phyloP scores from a whole-genome alignment of 2,329 filamentous ascomycete genomes.

The Colletotrichum salicis region DNA sequence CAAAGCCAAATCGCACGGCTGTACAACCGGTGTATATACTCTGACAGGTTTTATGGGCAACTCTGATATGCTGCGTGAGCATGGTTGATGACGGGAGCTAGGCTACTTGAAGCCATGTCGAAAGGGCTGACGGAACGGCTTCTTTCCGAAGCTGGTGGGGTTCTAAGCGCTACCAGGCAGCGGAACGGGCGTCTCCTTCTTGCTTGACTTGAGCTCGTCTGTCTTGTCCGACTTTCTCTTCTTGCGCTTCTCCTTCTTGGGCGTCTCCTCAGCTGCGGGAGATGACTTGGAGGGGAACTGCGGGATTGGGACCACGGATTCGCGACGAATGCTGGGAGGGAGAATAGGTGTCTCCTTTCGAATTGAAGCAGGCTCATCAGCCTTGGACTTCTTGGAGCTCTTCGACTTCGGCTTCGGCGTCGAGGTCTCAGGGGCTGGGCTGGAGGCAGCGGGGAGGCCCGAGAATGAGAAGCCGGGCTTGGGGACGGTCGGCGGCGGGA shows the following conservation, averaged over 20 bases:
- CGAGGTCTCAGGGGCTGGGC: conserved; percentile 38
- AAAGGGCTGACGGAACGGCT: neutral
- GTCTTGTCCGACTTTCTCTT: conserved; percentile 28
- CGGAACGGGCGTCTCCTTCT: conserved; percentile 43
- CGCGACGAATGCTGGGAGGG: conserved; percentile 19
- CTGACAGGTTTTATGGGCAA: conserved; percentile 21
- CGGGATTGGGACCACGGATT: conserved; percentile 27
- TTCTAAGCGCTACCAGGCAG: conserved; percentile 11
- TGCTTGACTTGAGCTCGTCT: neutral
- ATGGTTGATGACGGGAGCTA: neutral
- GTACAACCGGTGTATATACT: conserved; percentile 22
- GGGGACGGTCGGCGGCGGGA: conserved; percentile 46
- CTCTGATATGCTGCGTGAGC: neutral
- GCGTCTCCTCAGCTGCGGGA: conserved; percentile 27
- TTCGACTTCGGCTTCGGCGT: conserved; percentile 39
- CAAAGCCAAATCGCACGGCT: neutral
- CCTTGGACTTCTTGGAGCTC: conserved; percentile 46
- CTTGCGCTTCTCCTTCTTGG: conserved; percentile 40
- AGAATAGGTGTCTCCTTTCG: conserved; percentile 44
- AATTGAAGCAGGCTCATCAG: conserved; percentile 33
- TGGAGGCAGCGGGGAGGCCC: conserved; percentile 36
- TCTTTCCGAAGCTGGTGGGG: neutral
- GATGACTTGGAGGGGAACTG: conserved; percentile 3
- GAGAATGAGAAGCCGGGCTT: conserved; percentile 37
- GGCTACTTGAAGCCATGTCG: neutral